Evolutionary conservation across 1,139 yeast species (phyloP), one percentile per base, ranked within the genome.

Genomic region (Saccharomycopsis phalli): DNA sequence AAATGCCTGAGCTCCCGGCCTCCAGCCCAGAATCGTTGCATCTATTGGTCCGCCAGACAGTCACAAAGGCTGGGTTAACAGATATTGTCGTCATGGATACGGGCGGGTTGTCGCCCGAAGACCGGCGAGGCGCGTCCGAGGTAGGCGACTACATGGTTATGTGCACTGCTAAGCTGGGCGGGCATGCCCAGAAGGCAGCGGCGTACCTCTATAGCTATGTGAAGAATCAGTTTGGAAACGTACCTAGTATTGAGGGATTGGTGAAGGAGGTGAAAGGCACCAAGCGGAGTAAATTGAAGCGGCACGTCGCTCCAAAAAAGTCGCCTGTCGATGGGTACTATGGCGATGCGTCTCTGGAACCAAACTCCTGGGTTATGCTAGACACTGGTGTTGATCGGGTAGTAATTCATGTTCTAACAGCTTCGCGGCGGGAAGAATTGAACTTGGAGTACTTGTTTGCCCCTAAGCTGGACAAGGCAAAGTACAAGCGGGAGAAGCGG

Each of bases 311-410:
- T 50, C 54, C 52, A 56, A 68, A 74, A 2, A 75, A 76, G 6
- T 58, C 67, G 21, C 71, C 76, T 14, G 69, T 80, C 2, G 74
- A 74, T 48, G 56, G 58, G 31, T 73, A 71, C 38, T 76, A 71
- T 52, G 83, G 83, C 4, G 33, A 50, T 26, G 48, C 41, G 4
- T 39, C 49, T 2, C 38, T 47, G 13, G 53, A 66, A 2, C 67
- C 79, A 6, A 81, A 81, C 50, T 69, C 79, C 25, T 88, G 97
- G 97, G 75, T 84, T 19, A 75, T 84, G 70, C 66, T 87, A 41
- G 86, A 83, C 50, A 70, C 84, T 31, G 66, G 68, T 25, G 60
- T 74, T 2, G 81, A 78, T 48, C 74, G 75, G 20, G 67, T 84
- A 3, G 71, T 68, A 44, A 68, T 87, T 30, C 94, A 88, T 57